phyloP scores from a whole-genome alignment of 768 basidiomycete species.

The Tricholomella constricta region DNA sequence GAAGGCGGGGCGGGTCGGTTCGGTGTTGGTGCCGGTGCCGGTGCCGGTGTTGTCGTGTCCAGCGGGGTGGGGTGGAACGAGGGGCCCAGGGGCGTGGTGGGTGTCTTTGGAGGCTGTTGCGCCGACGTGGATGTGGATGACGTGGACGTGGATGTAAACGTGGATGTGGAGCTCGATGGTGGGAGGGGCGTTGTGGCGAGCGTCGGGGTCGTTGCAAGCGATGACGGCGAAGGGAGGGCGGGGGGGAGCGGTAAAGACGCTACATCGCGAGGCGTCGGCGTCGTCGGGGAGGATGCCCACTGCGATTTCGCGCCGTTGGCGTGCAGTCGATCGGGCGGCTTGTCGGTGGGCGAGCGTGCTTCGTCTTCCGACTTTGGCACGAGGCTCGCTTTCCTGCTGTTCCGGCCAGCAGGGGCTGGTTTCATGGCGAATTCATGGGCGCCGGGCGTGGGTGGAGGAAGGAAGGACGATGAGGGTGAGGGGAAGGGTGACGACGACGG shows the following conservation, averaged over 20 bases:
- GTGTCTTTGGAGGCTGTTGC: constrained; percentile 13
- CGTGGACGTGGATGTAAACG: constrained; percentile 5
- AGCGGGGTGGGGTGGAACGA: not conserved
- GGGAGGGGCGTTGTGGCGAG: constrained; percentile 9
- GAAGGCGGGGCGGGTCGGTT: constrained; percentile 21
- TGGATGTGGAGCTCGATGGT: constrained; percentile 6
- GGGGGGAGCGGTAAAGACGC: not conserved
- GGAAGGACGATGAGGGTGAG: constrained; percentile 66
- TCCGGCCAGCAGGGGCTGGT: constrained; percentile 35
- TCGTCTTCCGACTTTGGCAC: constrained; percentile 9
- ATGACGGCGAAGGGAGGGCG: constrained; percentile 1
- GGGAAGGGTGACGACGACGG: constrained; percentile 53
- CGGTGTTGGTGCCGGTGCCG: constrained; percentile 24
- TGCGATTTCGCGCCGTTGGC: not conserved
- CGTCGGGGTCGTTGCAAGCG: constrained; percentile 15
- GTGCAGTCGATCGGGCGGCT: not conserved
- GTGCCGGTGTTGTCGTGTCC: too few species aligned
- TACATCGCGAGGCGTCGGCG: not conserved
- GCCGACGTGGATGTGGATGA: not conserved
- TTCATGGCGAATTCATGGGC: constrained; percentile 69
- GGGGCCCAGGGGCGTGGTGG: constrained; percentile 20
- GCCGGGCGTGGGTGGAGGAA: constrained; percentile 67
- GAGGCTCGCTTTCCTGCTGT: constrained; percentile 21
- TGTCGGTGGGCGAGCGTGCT: constrained; percentile 9
- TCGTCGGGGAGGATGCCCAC: not conserved